These are phyloP conservation scores for Orbilia oligospora DNA, from an alignment of 2,329 filamentous ascomycete genomes.

Conservation along the genomic window DNA sequence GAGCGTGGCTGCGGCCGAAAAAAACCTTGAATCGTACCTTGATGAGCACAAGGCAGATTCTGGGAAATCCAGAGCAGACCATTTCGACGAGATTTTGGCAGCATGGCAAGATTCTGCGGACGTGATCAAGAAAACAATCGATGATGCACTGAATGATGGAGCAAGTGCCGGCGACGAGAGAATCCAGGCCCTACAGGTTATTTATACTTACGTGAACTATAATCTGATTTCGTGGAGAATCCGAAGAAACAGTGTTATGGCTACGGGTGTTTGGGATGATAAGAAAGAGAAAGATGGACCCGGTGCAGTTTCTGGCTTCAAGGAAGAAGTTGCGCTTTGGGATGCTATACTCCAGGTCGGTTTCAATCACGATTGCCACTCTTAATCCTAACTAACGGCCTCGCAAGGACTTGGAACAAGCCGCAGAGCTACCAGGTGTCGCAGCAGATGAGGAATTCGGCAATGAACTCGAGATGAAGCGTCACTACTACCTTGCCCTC, in stretches of 20 bases:
- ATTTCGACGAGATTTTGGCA: conserved; percentile 91
- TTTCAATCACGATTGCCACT: not conserved
- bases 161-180: conserved; percentile 85
- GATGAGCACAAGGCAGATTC: conserved; percentile 59
- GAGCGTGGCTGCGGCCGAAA: conserved; percentile 74
- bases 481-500: conserved; percentile 86
- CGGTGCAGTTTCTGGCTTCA: conserved; percentile 70
- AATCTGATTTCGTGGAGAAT: conserved; percentile 95
- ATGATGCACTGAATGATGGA: conserved; percentile 81
- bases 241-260: conserved; percentile 89
- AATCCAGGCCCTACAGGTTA: conserved; percentile 94
- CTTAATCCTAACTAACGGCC: not conserved
- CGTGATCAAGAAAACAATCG: conserved; percentile 91
- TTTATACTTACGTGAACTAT: conserved; percentile 92
- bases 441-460: conserved; percentile 84
- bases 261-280: conserved; percentile 70
- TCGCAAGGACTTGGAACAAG: conserved; percentile 85
- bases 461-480: conserved; percentile 81
- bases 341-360: conserved; percentile 75
- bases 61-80: conserved; percentile 79
- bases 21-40: conserved; percentile 63
- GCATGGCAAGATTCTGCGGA: conserved; percentile 94
- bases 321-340: conserved; percentile 90
- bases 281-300: conserved; percentile 71
- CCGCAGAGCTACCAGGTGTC: conserved; percentile 90